A percentile compares a stretch with the other conserved stretches of the same genome.
These are phyloP conservation scores for Populus hybrid DNA, from an alignment of 441 rosid genomes.

Conservation along the genomic window DNA sequence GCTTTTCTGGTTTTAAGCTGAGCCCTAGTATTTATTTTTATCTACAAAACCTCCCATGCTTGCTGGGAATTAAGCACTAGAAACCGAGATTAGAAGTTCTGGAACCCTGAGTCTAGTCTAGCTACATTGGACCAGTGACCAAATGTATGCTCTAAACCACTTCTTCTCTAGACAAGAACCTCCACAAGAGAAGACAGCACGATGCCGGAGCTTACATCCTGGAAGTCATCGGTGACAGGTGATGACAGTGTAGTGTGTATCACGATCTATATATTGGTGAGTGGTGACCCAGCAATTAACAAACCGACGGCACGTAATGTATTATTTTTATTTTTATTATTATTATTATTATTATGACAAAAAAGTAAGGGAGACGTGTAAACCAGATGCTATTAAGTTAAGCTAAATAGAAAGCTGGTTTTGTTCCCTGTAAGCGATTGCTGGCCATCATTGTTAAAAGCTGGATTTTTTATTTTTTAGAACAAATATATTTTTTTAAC, in stretches of 20 bases:
- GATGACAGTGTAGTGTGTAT: neutral
- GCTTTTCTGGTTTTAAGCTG: neutral
- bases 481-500: too few species aligned
- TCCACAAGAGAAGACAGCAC: neutral
- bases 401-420: too few species aligned
- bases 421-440: too few species aligned
- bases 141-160: neutral
- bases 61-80: neutral
- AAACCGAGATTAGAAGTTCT: slow-evolving; percentile 6
- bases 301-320: too few species aligned
- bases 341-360: too few species aligned
- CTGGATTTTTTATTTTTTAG: too few species aligned
- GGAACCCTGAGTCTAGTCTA: neutral
- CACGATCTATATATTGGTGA: neutral
- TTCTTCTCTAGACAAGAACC: neutral
- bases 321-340: too few species aligned
- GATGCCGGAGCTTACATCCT: neutral
- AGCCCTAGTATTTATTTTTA: neutral
- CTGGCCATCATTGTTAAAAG: too few species aligned
- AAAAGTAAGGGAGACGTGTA: too few species aligned
- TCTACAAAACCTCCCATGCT: neutral
- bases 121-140: neutral
- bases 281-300: neutral
- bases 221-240: neutral
- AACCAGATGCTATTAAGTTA: too few species aligned